A percentile compares a stretch with the other conserved stretches of the same genome.
phyloP scores from a whole-genome alignment of 1,284 basidiomycete genomes.

The Ganoderma sinense region DNA sequence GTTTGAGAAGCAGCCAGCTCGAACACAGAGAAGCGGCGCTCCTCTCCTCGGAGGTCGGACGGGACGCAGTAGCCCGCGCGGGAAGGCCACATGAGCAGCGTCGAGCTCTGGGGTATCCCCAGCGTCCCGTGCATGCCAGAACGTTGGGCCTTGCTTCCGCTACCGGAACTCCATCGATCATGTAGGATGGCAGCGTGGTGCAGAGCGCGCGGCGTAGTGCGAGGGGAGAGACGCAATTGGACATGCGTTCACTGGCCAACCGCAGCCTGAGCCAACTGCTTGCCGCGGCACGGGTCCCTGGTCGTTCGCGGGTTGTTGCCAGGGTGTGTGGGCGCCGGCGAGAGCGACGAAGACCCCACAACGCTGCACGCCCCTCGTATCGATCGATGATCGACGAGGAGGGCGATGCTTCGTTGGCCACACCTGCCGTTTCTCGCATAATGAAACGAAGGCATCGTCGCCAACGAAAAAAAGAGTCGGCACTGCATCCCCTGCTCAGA shows the following conservation, averaged over 20 bases:
- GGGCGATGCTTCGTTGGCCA: background rate
- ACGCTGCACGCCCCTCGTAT: constrained; percentile 11
- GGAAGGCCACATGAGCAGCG: constrained; percentile 8
- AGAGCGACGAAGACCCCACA: background rate
- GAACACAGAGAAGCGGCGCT: background rate
- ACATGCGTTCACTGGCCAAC: background rate
- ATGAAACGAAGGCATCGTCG: constrained; percentile 2
- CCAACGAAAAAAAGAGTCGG: background rate
- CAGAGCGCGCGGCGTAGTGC: background rate
- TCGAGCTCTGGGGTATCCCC: background rate
- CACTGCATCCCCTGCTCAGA: background rate
- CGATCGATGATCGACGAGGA: constrained; percentile 20
- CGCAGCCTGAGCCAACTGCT: too few species aligned
- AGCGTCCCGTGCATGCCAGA: constrained; percentile 5
- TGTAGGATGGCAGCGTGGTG: background rate
- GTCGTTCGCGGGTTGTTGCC: background rate
- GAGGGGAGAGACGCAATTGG: background rate
- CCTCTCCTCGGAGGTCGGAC: background rate
- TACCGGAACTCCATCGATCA: constrained; percentile 4
- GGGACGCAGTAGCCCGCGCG: background rate
- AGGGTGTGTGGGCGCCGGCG: constrained; percentile 1
- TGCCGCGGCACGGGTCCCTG: background rate
- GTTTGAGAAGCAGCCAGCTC: background rate
- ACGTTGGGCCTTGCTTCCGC: constrained; percentile 7
- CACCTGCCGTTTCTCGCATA: background rate